These are phyloP conservation scores for Diaporthe aspalathi DNA, from an alignment of 2,329 filamentous ascomycete species.

Conservation along the genomic window DNA sequence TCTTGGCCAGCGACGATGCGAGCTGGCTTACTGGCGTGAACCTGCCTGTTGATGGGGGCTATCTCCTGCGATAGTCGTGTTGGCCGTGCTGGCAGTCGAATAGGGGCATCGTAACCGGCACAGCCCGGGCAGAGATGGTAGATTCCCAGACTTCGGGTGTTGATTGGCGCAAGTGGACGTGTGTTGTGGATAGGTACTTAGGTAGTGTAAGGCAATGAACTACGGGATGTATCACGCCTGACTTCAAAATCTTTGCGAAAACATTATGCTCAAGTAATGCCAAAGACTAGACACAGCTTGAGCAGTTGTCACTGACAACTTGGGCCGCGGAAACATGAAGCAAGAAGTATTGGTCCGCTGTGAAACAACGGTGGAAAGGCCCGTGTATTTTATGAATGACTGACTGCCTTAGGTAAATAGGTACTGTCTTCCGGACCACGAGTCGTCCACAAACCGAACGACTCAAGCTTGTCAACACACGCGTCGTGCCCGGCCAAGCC, in stretches of 20 bases:
- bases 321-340: background rate
- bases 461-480: background rate
- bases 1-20: conserved; percentile 34
- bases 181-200: background rate
- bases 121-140: background rate
- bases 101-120: too few species aligned
- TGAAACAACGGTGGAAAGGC: background rate
- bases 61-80: background rate
- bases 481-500: background rate
- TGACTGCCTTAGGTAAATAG: too few species aligned
- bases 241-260: background rate
- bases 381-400: background rate
- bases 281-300: too few species aligned
- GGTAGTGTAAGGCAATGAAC: background rate
- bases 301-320: background rate
- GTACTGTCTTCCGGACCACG: background rate
- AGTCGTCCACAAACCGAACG: background rate
- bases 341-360: too few species aligned
- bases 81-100: background rate
- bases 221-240: background rate
- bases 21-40: conserved; percentile 32
- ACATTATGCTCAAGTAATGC: too few species aligned
- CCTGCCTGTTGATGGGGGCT: conserved; percentile 11
- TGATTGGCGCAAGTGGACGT: background rate
- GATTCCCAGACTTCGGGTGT: too few species aligned